Conservation (phyloP, 805 yeast species). For the Candida stauntonica region DNA sequence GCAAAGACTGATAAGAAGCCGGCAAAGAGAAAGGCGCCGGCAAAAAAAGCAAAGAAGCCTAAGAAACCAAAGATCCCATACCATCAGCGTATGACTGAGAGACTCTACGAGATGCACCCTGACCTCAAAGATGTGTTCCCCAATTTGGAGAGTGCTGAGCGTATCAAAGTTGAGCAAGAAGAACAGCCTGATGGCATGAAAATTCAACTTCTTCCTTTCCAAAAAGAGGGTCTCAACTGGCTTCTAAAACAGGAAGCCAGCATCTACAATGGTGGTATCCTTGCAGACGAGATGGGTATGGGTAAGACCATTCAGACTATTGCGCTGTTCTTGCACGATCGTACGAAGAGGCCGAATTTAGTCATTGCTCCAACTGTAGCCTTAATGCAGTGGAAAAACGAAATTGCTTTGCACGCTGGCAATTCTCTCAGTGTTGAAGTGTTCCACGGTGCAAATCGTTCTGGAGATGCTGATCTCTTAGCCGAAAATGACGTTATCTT, state of each 20-base stretch:
- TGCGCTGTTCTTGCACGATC: conserved; percentile 73
- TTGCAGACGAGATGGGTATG: conserved; percentile 99
- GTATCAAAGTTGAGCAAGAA: conserved; percentile 49
- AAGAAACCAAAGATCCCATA: conserved; percentile 56
- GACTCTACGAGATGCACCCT: conserved; percentile 73
- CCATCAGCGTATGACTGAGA: conserved; percentile 63
- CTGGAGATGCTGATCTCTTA: conserved; percentile 48
- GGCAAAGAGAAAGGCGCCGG: conserved; percentile 17
- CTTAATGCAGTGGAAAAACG: conserved; percentile 94
- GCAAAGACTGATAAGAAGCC: conserved; percentile 18
- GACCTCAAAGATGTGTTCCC: conserved; percentile 70
- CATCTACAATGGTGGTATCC: conserved; percentile 79
- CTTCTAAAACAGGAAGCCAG: conserved; percentile 74
- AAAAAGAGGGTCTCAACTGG: conserved; percentile 92
- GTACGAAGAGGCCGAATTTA: conserved; percentile 64
- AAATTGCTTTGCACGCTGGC: conserved; percentile 80
- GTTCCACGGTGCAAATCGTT: conserved; percentile 84
- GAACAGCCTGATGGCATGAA: conserved; percentile 77
- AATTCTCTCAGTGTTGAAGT: conserved; percentile 63
- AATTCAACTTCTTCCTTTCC: conserved; percentile 78
- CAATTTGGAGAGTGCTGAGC: conserved; percentile 45
- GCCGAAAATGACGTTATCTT: conserved; percentile 69
- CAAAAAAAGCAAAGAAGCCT: conserved; percentile 32
- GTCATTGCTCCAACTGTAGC: conserved; percentile 99
- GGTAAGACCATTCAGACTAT: conserved; percentile 98